Evolutionary conservation across 306 rosid genomes (phyloP).

Genomic region (Quercus glauca): DNA sequence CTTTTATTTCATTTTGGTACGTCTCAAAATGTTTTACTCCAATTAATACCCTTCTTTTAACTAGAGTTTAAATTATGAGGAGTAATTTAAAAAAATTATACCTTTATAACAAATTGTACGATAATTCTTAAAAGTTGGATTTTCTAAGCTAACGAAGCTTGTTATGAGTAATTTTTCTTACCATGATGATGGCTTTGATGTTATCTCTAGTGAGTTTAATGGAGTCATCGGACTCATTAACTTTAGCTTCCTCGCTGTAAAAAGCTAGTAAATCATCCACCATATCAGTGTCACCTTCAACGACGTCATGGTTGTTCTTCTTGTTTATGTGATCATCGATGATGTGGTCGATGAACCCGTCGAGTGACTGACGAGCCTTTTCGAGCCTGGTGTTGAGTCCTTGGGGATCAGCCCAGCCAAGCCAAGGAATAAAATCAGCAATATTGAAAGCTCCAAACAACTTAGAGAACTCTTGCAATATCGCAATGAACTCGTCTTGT

Average conservation of each 20-base stretch:
- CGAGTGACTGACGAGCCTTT: slow-evolving; percentile 53
- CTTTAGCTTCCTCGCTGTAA: slow-evolving; percentile 38
- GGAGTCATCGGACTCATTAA: slow-evolving; percentile 43
- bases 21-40: too few species aligned
- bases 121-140: too few species aligned
- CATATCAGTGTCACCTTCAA: slow-evolving; percentile 56
- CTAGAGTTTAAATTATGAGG: too few species aligned
- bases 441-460: slow-evolving; percentile 83
- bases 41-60: too few species aligned
- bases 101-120: too few species aligned
- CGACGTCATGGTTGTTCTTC: neutral
- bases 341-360: slow-evolving; percentile 62
- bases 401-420: slow-evolving; percentile 63
- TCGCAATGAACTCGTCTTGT: slow-evolving; percentile 68
- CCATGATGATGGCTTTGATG: slow-evolving; percentile 93
- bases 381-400: slow-evolving; percentile 53
- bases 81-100: too few species aligned
- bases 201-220: slow-evolving; percentile 75
- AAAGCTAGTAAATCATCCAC: slow-evolving; percentile 86
- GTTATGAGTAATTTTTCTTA: slow-evolving; percentile 9
- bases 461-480: slow-evolving; percentile 79
- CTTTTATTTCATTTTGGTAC: too few species aligned
- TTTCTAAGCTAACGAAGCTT: too few species aligned
- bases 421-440: slow-evolving; percentile 63
- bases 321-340: slow-evolving; percentile 62